Conservation (phyloP, 306 rosid genomes). For the Rosa lucieae region DNA sequence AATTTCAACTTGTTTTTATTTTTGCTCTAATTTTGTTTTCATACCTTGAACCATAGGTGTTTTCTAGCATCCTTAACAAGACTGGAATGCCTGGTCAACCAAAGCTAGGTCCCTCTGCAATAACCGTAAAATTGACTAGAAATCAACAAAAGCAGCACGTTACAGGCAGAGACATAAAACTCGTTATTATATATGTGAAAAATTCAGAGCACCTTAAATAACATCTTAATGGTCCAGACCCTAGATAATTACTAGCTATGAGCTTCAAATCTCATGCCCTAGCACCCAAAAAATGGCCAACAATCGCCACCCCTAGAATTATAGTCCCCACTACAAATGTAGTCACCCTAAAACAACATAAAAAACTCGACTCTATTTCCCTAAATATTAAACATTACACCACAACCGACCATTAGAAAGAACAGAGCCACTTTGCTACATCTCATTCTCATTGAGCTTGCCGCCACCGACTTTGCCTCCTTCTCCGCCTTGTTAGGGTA, state of each 20-base stretch:
- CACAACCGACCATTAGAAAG: slow-evolving; percentile 1
- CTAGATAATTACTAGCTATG: not conserved
- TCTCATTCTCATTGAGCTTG: slow-evolving; percentile 26
- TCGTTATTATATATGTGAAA: not conserved
- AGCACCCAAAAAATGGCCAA: not conserved
- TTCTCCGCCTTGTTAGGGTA: slow-evolving; percentile 33
- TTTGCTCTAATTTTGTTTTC: no score
- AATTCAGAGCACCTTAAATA: not conserved
- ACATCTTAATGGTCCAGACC: not conserved
- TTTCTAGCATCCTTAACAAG: no score
- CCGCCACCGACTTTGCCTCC: slow-evolving; percentile 32
- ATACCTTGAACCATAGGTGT: no score
- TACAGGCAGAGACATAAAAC: no score
- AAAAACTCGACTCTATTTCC: not conserved
- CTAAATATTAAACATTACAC: not conserved
- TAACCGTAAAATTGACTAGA: not conserved
- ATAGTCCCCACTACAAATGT: not conserved
- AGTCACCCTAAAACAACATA: not conserved
- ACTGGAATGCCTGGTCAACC: no score
- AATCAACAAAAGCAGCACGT: not conserved
- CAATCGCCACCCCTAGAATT: not conserved
- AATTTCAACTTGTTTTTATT: no score
- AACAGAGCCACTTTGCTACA: not conserved
- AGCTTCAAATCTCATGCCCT: not conserved
- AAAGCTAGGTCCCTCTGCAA: not conserved